Evolutionary conservation across 305 asterid genomes (phyloP), one percentile per base, ranked within the genome.

Genomic region (Ilex paraguariensis): DNA sequence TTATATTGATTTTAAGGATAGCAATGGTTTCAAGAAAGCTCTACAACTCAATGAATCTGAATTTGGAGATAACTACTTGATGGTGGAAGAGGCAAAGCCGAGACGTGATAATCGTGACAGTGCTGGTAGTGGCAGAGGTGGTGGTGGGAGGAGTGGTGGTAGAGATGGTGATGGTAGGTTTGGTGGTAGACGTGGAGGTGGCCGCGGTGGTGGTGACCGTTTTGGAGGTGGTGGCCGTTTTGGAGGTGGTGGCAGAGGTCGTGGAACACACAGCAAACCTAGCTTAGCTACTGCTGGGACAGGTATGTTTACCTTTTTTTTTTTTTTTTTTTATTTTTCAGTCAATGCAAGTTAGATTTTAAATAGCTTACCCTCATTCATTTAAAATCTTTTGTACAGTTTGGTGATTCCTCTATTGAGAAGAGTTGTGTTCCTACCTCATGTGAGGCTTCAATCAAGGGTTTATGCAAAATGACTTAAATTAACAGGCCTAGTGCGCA

Each of bases 41-140:
- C 60, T 90, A 65, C 81, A 79, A 57, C 72, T 81, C 8, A 67
- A 86, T 68, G 76, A 86, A n/a, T 84, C 95, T 7, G 72, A 75
- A 31, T 36, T 83, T 30, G 84, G 84, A 36, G 83, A 66, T 15
- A 36, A 51, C 64, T 8, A 60, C 36, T 63, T 93, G 70, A 44
- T 48, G 0, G 97, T 93, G 67, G 76, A 80, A 49, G 92, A 81
- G 77, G 95, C 96, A 0, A 90, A 57, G 63, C 91, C 95, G 15
- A 84, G 81, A 75, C 73, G 45, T 54, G 80, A 75, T 28, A 51
- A 13, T 13, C 36, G 45, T 67, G 66, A 55, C 40, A 13, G 42
- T 32, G 30, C 13, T 48, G 60, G 70, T 53, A 60, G 72, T 6
- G 64, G 74, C 11, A 40, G 70, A 16, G 42, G 57, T 33, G 53